Conservation (phyloP, 2,329 filamentous ascomycete genomes). For the Monilinia polystroma region DNA sequence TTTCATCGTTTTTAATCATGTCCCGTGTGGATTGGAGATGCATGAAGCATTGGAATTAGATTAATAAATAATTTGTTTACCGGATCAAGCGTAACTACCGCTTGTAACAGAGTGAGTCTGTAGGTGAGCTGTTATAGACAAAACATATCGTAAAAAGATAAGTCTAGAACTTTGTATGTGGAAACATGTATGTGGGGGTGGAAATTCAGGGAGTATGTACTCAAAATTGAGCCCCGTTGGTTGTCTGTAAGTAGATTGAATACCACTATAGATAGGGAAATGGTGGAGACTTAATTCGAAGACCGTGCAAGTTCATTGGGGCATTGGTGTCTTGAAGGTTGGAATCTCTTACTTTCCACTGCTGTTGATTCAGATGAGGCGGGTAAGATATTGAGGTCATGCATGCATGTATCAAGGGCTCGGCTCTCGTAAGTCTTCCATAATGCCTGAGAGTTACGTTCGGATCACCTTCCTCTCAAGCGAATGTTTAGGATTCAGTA, state of each 20-base stretch:
- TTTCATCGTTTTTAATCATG: background rate
- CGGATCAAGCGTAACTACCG: conserved; percentile 23
- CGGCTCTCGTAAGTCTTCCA: conserved; percentile 14
- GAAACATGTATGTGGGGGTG: conserved; percentile 17
- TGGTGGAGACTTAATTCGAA: background rate
- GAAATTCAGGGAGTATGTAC: conserved; percentile 10
- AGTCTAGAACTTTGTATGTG: conserved; percentile 20
- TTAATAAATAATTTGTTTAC: conserved; percentile 17
- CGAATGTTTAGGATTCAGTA: conserved; percentile 9
- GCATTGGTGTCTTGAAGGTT: background rate
- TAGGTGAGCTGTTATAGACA: conserved; percentile 1
- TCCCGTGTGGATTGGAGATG: conserved; percentile 6
- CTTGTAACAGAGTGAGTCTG: conserved; percentile 7
- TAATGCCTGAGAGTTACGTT: conserved; percentile 17
- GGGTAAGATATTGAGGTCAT: conserved; percentile 2
- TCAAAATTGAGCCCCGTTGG: conserved; percentile 13
- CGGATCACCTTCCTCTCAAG: conserved; percentile 18
- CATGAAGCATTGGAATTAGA: conserved; percentile 15
- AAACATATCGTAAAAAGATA: conserved; percentile 19
- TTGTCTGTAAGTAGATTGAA: conserved; percentile 9
- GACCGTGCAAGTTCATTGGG: conserved; percentile 5
- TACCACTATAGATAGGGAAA: conserved; percentile 15
- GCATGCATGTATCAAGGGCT: conserved; percentile 12
- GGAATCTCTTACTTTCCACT: too few relatives aligned
- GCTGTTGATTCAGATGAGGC: background rate